Evolutionary conservation across 2,329 filamentous ascomycete species (phyloP).

Genomic region (Sarocladium brachiariae): DNA sequence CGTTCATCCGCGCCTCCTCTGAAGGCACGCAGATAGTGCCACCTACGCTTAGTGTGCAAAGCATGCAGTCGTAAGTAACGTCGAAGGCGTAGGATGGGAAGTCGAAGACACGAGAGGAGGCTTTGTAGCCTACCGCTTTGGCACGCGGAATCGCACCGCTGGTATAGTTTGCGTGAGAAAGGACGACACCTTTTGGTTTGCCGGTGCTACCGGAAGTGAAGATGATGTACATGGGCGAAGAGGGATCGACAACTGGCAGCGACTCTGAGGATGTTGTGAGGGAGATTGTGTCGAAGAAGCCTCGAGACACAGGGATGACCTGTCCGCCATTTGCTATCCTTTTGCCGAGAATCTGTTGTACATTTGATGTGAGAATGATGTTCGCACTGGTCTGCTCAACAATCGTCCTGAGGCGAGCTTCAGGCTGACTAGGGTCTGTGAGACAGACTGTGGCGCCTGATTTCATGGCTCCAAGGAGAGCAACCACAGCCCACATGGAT

Average conservation of each 20-base stretch:
- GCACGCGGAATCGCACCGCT: slow-evolving; percentile 37
- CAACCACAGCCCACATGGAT: slow-evolving; percentile 38
- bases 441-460: slow-evolving; percentile 40
- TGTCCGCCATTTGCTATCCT: slow-evolving; percentile 28
- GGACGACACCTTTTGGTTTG: slow-evolving; percentile 55
- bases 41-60: slow-evolving; percentile 43
- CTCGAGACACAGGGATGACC: slow-evolving; percentile 26
- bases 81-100: slow-evolving; percentile 50
- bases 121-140: slow-evolving; percentile 33
- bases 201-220: slow-evolving; percentile 62
- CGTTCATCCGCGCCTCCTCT: slow-evolving; percentile 45
- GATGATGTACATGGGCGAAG: slow-evolving; percentile 46
- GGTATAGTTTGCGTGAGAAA: slow-evolving; percentile 40
- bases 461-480: slow-evolving; percentile 41
- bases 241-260: slow-evolving; percentile 33
- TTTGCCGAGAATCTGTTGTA: slow-evolving; percentile 29
- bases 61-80: slow-evolving; percentile 47
- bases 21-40: slow-evolving; percentile 48
- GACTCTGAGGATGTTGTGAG: background rate
- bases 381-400: slow-evolving; percentile 34
- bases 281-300: slow-evolving; percentile 17
- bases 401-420: slow-evolving; percentile 36
- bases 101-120: slow-evolving; percentile 37
- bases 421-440: slow-evolving; percentile 39
- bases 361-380: slow-evolving; percentile 32